A percentile compares a stretch with the other conserved stretches of the same genome.
Evolutionary conservation across 352 stramenopile genomes (phyloP).

Genomic region (Albugo laibachii): DNA sequence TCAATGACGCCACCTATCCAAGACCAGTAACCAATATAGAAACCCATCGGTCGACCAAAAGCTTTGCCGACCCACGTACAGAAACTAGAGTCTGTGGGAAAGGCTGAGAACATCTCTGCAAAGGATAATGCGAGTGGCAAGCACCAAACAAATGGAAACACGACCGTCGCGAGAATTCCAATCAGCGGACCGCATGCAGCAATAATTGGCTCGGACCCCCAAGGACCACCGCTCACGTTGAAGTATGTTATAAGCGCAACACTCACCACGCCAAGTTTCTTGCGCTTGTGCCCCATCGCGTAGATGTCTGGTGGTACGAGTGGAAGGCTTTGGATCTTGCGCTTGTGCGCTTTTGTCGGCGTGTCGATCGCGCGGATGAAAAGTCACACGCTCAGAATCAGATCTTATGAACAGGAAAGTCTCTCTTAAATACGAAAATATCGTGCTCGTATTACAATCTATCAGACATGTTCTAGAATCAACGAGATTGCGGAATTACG

Average conservation of each 20-base stretch:
- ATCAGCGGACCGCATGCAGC: constrained; percentile 64
- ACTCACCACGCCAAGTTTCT: constrained; percentile 42
- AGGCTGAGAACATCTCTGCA: constrained; percentile 51
- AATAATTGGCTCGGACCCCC: constrained; percentile 86
- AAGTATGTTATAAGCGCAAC: constrained; percentile 80
- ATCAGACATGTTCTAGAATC: no score
- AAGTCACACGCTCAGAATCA: no score
- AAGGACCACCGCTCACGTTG: constrained; percentile 83
- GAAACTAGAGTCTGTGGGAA: constrained; percentile 49
- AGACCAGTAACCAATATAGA: constrained; percentile 69
- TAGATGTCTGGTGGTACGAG: background rate
- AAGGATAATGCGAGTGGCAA: constrained; percentile 44
- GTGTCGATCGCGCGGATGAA: no score
- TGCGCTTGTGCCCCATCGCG: constrained; percentile 1
- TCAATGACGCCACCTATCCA: constrained; percentile 66
- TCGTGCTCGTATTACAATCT: no score
- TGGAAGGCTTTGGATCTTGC: no score
- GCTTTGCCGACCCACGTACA: constrained; percentile 55
- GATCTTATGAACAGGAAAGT: no score
- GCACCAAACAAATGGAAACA: constrained; percentile 54
- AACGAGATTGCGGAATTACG: no score
- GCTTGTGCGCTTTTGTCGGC: no score
- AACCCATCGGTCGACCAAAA: constrained; percentile 55
- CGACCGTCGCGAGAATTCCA: constrained; percentile 28
- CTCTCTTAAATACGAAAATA: no score